phyloP scores from a whole-genome alignment of 75 land plant species.

The Isoetes taiwanensis region DNA sequence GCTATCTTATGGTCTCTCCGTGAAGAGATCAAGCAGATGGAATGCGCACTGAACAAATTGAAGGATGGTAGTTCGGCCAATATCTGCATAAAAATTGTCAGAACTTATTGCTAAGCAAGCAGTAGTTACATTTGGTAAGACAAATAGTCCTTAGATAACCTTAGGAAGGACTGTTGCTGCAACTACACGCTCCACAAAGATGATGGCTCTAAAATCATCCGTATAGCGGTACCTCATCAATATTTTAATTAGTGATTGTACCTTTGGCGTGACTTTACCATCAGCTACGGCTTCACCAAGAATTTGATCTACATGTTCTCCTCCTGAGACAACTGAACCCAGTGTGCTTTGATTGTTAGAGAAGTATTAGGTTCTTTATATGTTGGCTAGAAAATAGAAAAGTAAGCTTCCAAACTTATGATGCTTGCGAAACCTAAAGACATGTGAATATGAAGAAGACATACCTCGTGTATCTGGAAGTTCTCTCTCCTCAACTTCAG shows the following conservation, averaged over 20 bases:
- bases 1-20: constrained; percentile 72
- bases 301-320: constrained; percentile 91
- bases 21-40: constrained; percentile 93
- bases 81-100: constrained; percentile 60
- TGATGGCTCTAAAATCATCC: constrained; percentile 96
- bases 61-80: constrained; percentile 93
- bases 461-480: constrained; percentile 75
- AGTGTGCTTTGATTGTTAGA: no score
- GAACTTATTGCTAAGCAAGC: no score
- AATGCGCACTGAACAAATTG: constrained; percentile 57
- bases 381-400: no score
- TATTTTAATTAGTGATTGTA: constrained; percentile 84
- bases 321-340: constrained; percentile 91
- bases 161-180: constrained; percentile 90
- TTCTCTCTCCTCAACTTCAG: constrained; percentile 96
- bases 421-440: no score
- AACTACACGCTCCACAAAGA: constrained; percentile 98
- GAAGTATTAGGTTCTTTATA: no score
- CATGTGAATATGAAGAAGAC: no score
- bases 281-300: constrained; percentile 99
- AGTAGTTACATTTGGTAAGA: no score
- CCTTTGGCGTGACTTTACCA: constrained; percentile 99
- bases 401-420: no score
- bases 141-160: no score
- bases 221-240: constrained; percentile 83